Percentiles rank a stretch among this genome's conserved stretches.
Evolutionary conservation across 257 asterid species (phyloP).

Genomic region (Eucommia ulmoides): DNA sequence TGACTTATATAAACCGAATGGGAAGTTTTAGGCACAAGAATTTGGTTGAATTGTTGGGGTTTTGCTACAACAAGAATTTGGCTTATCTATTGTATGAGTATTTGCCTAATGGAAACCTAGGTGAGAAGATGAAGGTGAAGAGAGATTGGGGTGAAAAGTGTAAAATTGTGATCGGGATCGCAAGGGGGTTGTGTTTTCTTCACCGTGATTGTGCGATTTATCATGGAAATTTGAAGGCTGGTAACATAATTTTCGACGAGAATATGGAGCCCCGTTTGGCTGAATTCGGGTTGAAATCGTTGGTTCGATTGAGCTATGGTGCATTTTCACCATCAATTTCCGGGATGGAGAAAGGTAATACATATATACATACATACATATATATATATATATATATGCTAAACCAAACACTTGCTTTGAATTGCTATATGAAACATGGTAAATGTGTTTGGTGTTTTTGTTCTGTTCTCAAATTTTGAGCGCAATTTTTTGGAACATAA

Average conservation of each 20-base stretch:
- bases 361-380: too few species aligned
- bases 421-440: too few species aligned
- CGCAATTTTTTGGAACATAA: too few species aligned
- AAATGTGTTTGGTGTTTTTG: too few species aligned
- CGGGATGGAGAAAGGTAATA: slow-evolving; percentile 49
- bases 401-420: too few species aligned
- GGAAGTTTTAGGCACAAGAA: slow-evolving; percentile 78
- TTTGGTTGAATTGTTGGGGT: slow-evolving; percentile 64
- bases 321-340: slow-evolving; percentile 13
- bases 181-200: slow-evolving; percentile 62
- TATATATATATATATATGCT: too few species aligned
- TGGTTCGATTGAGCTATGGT: slow-evolving; percentile 22
- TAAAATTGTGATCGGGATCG: slow-evolving; percentile 47
- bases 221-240: slow-evolving; percentile 62
- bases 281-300: slow-evolving; percentile 49
- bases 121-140: slow-evolving; percentile 40
- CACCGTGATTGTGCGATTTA: slow-evolving; percentile 81
- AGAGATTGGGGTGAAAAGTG: slow-evolving; percentile 62
- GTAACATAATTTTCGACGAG: slow-evolving; percentile 67
- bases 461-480: too few species aligned
- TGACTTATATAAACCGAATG: slow-evolving; percentile 32
- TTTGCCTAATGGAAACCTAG: slow-evolving; percentile 54
- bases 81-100: slow-evolving; percentile 76
- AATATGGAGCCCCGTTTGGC: slow-evolving; percentile 78
- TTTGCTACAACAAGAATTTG: slow-evolving; percentile 42